Conservation (phyloP, 257 asterid species). For the Jaltomata sinuosa region DNA sequence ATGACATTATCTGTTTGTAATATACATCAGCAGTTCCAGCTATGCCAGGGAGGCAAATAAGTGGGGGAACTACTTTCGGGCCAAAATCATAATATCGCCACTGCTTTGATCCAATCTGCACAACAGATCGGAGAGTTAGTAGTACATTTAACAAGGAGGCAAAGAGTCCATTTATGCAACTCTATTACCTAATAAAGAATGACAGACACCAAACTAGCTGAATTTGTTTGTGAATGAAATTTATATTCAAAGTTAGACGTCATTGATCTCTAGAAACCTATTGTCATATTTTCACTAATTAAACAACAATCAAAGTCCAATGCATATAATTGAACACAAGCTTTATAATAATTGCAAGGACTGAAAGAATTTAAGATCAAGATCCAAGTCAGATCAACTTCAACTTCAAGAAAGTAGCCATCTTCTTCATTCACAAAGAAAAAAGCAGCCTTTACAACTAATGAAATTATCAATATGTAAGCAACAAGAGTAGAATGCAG, state of each 20-base stretch:
- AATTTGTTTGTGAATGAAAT: background rate
- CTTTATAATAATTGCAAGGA: background rate
- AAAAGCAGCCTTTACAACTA: background rate
- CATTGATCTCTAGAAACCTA: background rate
- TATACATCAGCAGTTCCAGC: constrained; percentile 95
- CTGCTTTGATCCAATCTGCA: constrained; percentile 86
- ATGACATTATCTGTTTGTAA: constrained; percentile 94
- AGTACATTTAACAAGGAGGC: background rate
- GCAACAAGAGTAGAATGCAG: background rate
- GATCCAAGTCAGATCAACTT: background rate
- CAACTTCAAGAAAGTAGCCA: background rate
- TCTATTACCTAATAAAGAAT: background rate
- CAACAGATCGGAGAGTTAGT: background rate
- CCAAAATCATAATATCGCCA: constrained; percentile 99
- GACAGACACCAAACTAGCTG: background rate
- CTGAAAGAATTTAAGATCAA: background rate
- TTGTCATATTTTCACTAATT: background rate
- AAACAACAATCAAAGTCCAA: background rate
- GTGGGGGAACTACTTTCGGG: constrained; percentile 87
- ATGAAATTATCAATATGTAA: background rate
- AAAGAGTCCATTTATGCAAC: background rate
- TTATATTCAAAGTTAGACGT: background rate
- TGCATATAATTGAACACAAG: background rate
- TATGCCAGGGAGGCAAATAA: constrained; percentile 91
- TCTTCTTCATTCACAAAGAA: background rate